These are phyloP conservation scores for Penicillium nucicola DNA, from an alignment of 495 filamentous ascomycete genomes.

Conservation along the genomic window DNA sequence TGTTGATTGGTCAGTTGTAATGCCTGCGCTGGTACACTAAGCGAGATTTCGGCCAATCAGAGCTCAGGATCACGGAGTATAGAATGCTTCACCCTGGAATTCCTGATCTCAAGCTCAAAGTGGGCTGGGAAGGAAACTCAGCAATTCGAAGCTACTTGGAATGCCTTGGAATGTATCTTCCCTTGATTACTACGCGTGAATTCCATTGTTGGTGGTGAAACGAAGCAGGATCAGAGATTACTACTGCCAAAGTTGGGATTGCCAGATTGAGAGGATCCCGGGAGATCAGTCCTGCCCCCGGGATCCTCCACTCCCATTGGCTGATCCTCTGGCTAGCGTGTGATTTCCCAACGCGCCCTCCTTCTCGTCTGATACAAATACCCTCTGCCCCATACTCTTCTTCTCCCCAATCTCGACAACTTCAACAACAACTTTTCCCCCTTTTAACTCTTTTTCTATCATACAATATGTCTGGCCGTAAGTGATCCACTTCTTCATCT, in stretches of 20 bases:
- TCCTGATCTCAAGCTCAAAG: conserved; percentile 38
- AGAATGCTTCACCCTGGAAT: conserved; percentile 25
- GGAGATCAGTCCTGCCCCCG: conserved; percentile 26
- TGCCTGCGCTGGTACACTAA: conserved; percentile 25
- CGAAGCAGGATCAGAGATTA: conserved; percentile 26
- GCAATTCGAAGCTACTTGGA: conserved; percentile 8
- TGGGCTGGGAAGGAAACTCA: conserved; percentile 15
- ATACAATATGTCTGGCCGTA: conserved; percentile 68
- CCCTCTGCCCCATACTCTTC: conserved; percentile 32
- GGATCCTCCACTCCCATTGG: conserved; percentile 43
- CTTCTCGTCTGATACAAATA: conserved; percentile 46
- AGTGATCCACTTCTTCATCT: conserved; percentile 40
- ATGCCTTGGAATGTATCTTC: conserved; percentile 15
- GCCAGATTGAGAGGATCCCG: conserved; percentile 24
- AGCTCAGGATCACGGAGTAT: conserved; percentile 38
- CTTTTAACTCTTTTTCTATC: conserved; percentile 26
- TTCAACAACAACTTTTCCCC: conserved; percentile 41
- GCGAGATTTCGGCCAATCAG: conserved; percentile 45
- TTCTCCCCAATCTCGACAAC: conserved; percentile 29
- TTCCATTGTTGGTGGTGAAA: conserved; percentile 18
- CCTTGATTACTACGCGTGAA: conserved; percentile 16
- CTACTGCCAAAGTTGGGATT: conserved; percentile 15
- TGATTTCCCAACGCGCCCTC: conserved; percentile 39
- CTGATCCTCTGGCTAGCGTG: conserved; percentile 33
- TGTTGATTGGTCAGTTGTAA: conserved; percentile 18